Base-by-base conservation (phyloP, 2,329 filamentous ascomycete species). In the Dothistroma septosporum region DNA sequence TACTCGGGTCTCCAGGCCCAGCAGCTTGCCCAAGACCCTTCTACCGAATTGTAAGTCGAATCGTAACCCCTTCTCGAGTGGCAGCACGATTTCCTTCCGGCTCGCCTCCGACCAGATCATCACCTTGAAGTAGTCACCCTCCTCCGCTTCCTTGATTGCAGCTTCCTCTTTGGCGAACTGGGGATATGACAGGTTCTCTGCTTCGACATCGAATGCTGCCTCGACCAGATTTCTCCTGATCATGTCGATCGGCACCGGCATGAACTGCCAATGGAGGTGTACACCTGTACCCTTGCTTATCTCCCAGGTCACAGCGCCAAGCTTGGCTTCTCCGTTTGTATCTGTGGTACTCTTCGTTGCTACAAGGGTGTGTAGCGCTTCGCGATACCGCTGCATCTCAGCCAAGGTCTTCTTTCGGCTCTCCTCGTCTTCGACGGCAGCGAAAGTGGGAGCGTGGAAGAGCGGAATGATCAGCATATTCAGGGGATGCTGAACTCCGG, bases 11-110 rank as follows among this genome's bases (percentile, higher is more conserved):
- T 97, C 91, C 50, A 97, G 77, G 2, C 86, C 85, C 55, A 99
- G 80, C 55, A 99, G 79, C 76, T 96, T 97, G 1, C 91, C 93
- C 74, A 97, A 79, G 4, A 97, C 94, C 49, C 87, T 85, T 46
- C 95, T 83, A 4, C 90, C 92, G 70, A 96, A 97, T 72, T 97
- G 93, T 50, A 97, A 77, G 72, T 96, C 92, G 73, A 99, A 97
- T 14, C 88, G 85, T 64, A 89, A 84, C 19, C 85, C 86, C 9
- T 97, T 82, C 7, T 85, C 85, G 78, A 97, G 84, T 57, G 92
- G 82, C 60, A 97, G 79, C 59, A 85, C 87, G 66, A 87, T 87
- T 64, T 89, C 85, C 71, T 85, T 81, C 65, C 85, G 82, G 49
- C 54, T 74, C 68, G 60, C 77, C 76, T 72, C 79, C 0, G 68